A percentile compares a stretch with the other conserved stretches of the same genome.
Evolutionary conservation across 176 grass and related monocot genomes (phyloP).

Genomic region (Ensete ventricosum): DNA sequence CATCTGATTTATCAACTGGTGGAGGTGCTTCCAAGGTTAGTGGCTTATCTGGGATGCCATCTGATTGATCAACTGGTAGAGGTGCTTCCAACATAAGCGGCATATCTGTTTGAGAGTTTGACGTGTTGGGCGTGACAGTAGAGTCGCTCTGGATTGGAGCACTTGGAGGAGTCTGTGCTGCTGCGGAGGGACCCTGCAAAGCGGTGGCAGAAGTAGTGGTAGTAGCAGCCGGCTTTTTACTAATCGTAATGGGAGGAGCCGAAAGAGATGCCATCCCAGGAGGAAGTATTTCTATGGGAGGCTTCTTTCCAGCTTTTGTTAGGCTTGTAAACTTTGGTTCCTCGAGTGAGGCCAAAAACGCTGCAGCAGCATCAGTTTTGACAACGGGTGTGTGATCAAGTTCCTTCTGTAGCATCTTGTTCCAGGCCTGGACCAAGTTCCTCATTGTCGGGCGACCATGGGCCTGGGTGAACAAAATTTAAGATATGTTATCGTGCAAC

Average conservation of each 20-base stretch:
- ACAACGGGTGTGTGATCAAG: constrained; percentile 73
- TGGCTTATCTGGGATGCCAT: constrained; percentile 1
- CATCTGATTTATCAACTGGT: not conserved
- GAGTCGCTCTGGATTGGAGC: constrained; percentile 27
- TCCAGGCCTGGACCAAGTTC: constrained; percentile 83
- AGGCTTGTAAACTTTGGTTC: constrained; percentile 83
- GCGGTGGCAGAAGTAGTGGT: not conserved
- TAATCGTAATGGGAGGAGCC: constrained; percentile 74
- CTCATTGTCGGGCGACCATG: constrained; percentile 84
- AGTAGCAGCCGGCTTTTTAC: constrained; percentile 28
- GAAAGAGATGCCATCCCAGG: constrained; percentile 92
- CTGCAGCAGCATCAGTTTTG: constrained; percentile 91
- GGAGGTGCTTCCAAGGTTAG: constrained; percentile 13
- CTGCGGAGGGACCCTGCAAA: constrained; percentile 4
- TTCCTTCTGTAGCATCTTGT: constrained; percentile 91
- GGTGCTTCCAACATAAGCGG: constrained; percentile 14
- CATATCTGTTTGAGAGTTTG: constrained; percentile 26
- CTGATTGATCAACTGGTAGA: constrained; percentile 2
- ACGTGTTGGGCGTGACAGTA: constrained; percentile 20
- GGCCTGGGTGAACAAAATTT: constrained; percentile 36
- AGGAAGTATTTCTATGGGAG: constrained; percentile 96
- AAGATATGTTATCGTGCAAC: constrained; percentile 24
- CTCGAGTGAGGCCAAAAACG: constrained; percentile 89
- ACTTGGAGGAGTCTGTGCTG: constrained; percentile 24
- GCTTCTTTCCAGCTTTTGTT: constrained; percentile 66